Base-by-base conservation (phyloP, 176 grass and related monocot genomes). In the Pharus latifolius region DNA sequence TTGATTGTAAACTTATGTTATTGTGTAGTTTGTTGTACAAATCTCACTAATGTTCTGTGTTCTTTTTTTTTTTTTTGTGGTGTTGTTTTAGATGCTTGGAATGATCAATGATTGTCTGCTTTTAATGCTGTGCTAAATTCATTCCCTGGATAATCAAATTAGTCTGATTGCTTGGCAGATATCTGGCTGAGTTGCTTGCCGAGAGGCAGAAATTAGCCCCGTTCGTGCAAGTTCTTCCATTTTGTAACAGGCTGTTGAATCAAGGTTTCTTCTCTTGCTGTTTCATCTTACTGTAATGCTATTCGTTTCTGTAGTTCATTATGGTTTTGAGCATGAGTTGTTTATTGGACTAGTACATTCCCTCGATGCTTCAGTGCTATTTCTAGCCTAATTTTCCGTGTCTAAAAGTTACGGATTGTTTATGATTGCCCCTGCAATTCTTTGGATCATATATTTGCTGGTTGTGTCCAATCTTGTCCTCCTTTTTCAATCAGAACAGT, bases 151-250 rank as follows among this genome's bases (percentile, higher is more conserved):
- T 67, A 54, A 1, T 37, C 72, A 10, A 40, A 41, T 70, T 51
- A 41, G 56, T 69, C 26, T 30, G 35, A 33, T 67, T 77, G 20
- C n/a, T 67, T 56, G 55, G 54, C 49, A 99, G 90, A 62, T 99
- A 91, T 79, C 76, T 99, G 72, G 75, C 90, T 34, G 90, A 94
- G 52, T 74, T 99, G 73, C 77, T 99, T 49, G 84, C 84, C 1
- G 95, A 99, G 75, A 94, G 90, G 73, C 90, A 94, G 76, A 99
- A 99, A 62, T 83, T 99, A 75, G 84, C 78, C 16, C 90, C 87
- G 23, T 94, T 94, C 86, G 46, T 99, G 75, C 90, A 94, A 91
- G 79, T 99, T 59, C 84, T 99, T 81, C 95, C 95, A 28, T 91
- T 88, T 74, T 99, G 95, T 83, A 88, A 63, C 28, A 84, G 84